Evolutionary conservation across 164 flowering plant species (phyloP).

Genomic region (Annona squamosa): DNA sequence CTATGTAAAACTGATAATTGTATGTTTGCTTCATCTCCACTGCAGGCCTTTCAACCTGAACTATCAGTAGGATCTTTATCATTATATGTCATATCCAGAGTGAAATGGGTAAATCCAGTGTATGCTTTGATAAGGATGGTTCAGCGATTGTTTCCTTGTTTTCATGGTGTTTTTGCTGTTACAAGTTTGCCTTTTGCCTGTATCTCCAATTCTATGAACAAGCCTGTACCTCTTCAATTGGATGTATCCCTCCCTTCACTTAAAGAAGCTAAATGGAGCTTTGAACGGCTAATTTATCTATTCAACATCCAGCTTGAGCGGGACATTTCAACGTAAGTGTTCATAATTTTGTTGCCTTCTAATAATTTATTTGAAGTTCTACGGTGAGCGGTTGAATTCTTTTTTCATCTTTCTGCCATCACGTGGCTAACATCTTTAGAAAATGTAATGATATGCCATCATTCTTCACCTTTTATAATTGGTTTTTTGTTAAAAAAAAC

Average conservation of each 20-base stretch:
- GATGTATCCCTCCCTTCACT: conserved; percentile 76
- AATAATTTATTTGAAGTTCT: conserved; percentile 2
- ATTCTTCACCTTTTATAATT: background rate
- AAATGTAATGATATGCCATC: background rate
- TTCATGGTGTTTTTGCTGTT: conserved; percentile 28
- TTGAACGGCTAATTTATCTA: conserved; percentile 59
- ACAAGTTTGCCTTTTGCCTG: conserved; percentile 58
- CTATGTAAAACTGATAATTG: background rate
- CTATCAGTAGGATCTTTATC: conserved; percentile 29
- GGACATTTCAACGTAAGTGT: conserved; percentile 74
- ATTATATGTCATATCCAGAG: conserved; percentile 34
- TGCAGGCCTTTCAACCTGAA: conserved; percentile 41
- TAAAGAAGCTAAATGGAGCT: conserved; percentile 63
- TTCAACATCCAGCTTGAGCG: conserved; percentile 83
- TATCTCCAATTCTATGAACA: conserved; percentile 65
- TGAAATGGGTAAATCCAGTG: conserved; percentile 20
- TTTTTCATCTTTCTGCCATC: background rate
- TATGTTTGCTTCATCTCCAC: conserved; percentile 11
- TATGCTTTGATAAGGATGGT: conserved; percentile 22
- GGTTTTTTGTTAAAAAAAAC: too few relatives aligned
- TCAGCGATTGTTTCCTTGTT: conserved; percentile 20
- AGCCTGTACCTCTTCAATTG: conserved; percentile 75
- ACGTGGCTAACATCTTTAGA: background rate
- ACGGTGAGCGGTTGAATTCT: background rate
- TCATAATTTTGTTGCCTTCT: background rate